These are phyloP conservation scores for Perilla frutescens DNA, from an alignment of 257 asterid species.

Conservation along the genomic window DNA sequence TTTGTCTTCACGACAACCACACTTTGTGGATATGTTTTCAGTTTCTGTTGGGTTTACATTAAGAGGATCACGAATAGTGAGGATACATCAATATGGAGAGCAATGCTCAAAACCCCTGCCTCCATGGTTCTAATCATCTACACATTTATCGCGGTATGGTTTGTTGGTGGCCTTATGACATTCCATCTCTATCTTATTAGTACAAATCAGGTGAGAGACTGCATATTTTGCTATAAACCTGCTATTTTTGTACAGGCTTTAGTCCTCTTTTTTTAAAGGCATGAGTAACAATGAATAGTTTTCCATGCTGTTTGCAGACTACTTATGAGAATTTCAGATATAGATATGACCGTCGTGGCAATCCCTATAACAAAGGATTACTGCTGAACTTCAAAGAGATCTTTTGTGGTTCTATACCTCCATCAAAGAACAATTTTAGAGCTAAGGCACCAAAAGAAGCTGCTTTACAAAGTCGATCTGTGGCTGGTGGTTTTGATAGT, in stretches of 20 bases:
- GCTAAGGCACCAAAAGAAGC: conserved; percentile 69
- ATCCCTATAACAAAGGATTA: conserved; percentile 89
- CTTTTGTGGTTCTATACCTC: conserved; percentile 65
- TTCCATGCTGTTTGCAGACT: conserved; percentile 61
- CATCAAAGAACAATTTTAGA: conserved; percentile 81
- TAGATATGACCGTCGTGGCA: conserved; percentile 82
- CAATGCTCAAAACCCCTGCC: conserved; percentile 89
- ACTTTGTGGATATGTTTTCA: conserved; percentile 79
- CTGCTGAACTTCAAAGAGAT: conserved; percentile 68
- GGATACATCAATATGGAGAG: conserved; percentile 76
- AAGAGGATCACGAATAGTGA: conserved; percentile 71
- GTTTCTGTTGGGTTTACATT: conserved; percentile 91
- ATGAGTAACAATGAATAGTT: conserved; percentile 2
- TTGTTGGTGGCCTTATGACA: conserved; percentile 95
- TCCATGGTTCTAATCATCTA: conserved; percentile 81
- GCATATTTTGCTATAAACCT: conserved; percentile 14
- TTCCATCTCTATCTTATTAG: conserved; percentile 90
- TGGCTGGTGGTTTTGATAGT: conserved; percentile 73
- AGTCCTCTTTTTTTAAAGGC: not conserved
- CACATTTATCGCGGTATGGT: conserved; percentile 91
- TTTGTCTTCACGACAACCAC: conserved; percentile 92
- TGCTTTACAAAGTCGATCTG: conserved; percentile 49
- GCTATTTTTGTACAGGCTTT: not conserved
- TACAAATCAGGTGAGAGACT: conserved; percentile 78
- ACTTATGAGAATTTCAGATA: conserved; percentile 94